phyloP scores from a whole-genome alignment of 2,329 filamentous ascomycete genomes.

The Xylariaceae sp. region DNA sequence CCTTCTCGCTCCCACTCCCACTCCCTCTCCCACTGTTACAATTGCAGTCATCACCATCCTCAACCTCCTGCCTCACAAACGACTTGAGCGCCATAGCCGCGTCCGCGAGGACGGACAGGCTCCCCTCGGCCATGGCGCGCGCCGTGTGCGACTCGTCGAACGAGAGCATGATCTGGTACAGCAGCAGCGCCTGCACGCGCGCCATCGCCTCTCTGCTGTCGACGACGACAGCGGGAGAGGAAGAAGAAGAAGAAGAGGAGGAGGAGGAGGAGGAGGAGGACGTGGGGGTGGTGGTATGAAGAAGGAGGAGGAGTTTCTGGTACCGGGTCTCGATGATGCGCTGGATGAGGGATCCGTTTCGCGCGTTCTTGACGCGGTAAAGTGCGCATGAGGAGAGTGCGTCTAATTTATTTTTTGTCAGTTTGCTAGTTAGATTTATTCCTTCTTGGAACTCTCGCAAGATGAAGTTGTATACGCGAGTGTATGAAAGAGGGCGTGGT shows the following conservation, averaged over 20 bases:
- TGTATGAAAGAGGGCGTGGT: background rate
- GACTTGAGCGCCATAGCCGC: constrained; percentile 6
- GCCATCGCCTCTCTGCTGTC: constrained; percentile 10
- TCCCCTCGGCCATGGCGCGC: constrained; percentile 10
- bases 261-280: too few relatives aligned
- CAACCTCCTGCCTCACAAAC: constrained; percentile 3
- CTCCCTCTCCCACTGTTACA: too few relatives aligned
- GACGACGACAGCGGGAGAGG: constrained; percentile 3
- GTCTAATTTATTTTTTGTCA: constrained; percentile 4
- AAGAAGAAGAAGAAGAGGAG: too few relatives aligned
- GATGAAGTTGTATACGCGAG: too few relatives aligned
- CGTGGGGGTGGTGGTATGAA: background rate
- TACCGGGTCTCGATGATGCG: constrained; percentile 16
- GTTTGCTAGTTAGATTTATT: constrained; percentile 3
- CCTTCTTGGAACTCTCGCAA: too few relatives aligned
- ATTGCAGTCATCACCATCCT: constrained; percentile 4
- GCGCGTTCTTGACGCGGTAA: constrained; percentile 11
- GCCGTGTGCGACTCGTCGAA: constrained; percentile 14
- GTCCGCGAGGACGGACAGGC: constrained; percentile 6
- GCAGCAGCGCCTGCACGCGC: constrained; percentile 14
- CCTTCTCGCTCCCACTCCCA: background rate
- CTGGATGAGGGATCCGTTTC: constrained; percentile 14
- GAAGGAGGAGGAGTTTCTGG: constrained; percentile 3
- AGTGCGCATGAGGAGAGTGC: constrained; percentile 15
- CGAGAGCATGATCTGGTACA: constrained; percentile 18